Conservation (phyloP, 495 filamentous ascomycete genomes). For the Daldinia vernicosa region DNA sequence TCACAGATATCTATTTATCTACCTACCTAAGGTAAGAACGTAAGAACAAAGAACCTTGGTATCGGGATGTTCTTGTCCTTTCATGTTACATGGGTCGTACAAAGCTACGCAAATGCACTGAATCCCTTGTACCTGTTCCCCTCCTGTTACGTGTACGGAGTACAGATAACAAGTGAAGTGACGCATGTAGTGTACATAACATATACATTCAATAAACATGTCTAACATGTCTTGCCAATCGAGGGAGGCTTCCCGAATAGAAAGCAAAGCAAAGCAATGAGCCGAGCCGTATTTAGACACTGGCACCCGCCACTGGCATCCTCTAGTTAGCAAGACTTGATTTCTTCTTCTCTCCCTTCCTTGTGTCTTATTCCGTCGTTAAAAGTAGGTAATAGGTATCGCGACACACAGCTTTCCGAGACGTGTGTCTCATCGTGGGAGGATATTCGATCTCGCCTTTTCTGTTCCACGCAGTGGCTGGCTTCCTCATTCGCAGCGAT, state of each 20-base stretch:
- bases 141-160: conserved; percentile 5
- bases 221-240: conserved; percentile 22
- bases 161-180: conserved; percentile 21
- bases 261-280: too few species aligned
- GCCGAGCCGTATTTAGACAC: conserved; percentile 35
- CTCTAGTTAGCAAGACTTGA: conserved; percentile 6
- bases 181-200: conserved; percentile 16
- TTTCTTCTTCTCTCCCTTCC: conserved; percentile 24
- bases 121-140: conserved; percentile 13
- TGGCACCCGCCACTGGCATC: conserved; percentile 34
- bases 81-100: conserved; percentile 14
- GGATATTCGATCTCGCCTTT: conserved; percentile 5
- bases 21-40: background rate
- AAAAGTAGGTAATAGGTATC: conserved; percentile 30
- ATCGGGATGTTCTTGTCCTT: conserved; percentile 21
- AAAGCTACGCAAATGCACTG: background rate
- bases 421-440: conserved; percentile 27
- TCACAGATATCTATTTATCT: background rate
- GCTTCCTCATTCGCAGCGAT: conserved; percentile 6
- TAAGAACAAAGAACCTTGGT: conserved; percentile 31
- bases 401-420: conserved; percentile 19
- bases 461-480: conserved; percentile 2
- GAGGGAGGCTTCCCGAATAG: conserved; percentile 28
- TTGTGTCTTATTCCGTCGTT: conserved; percentile 17
- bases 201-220: conserved; percentile 6